Conservation (phyloP, 2,329 filamentous ascomycete species). For the Anthostomella pinea region DNA sequence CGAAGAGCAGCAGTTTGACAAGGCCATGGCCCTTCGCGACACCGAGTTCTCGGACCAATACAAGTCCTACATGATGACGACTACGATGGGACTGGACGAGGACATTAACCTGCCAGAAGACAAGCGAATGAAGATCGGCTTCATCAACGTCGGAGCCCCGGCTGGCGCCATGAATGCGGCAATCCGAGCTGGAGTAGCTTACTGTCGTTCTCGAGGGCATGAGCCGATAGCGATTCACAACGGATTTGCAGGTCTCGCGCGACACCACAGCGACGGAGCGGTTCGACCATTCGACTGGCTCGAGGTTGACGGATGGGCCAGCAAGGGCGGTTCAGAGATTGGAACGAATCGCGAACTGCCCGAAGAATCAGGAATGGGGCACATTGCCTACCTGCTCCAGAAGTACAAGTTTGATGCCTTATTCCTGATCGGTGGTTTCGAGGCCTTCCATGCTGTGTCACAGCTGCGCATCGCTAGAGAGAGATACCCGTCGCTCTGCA, state of each 20-base stretch:
- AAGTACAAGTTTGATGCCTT: constrained; percentile 87
- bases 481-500: constrained; percentile 80
- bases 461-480: constrained; percentile 79
- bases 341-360: constrained; percentile 95
- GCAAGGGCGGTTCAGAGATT: constrained; percentile 95
- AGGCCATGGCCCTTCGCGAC: constrained; percentile 84
- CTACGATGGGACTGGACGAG: constrained; percentile 70
- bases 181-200: constrained; percentile 86
- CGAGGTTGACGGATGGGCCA: constrained; percentile 92
- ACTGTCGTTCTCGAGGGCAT: constrained; percentile 89
- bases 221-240: constrained; percentile 92
- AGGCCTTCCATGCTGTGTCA: constrained; percentile 89
- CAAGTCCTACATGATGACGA: constrained; percentile 86
- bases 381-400: constrained; percentile 78
- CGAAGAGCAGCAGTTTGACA: constrained; percentile 78
- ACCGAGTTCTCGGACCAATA: constrained; percentile 94
- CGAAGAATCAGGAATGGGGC: constrained; percentile 77
- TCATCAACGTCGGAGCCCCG: constrained; percentile 94
- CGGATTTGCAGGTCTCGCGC: constrained; percentile 88
- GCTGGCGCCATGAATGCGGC: constrained; percentile 98
- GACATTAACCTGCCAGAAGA: constrained; percentile 64
- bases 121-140: constrained; percentile 88
- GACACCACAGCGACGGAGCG: constrained; percentile 85
- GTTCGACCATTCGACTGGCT: constrained; percentile 89
- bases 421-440: constrained; percentile 91